Conservation (phyloP, 2,329 filamentous ascomycete species). For the Trichocomaceae sp. region DNA sequence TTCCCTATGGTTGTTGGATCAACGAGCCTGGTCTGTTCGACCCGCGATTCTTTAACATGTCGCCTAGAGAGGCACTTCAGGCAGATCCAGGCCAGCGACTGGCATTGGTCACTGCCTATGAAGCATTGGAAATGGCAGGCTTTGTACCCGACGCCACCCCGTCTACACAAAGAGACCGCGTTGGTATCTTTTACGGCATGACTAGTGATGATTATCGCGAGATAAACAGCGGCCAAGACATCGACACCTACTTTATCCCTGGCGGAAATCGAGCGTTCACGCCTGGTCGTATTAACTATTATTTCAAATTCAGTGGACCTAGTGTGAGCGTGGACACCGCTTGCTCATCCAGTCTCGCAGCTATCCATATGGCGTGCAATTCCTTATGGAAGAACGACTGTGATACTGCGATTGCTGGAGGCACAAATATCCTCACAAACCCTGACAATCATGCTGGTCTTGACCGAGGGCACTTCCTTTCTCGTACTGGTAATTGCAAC, state of each 20-base stretch:
- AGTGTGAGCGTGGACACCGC: slow-evolving; percentile 67
- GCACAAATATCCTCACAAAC: slow-evolving; percentile 67
- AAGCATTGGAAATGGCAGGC: slow-evolving; percentile 71
- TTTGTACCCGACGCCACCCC: slow-evolving; percentile 65
- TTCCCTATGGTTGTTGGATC: slow-evolving; percentile 31
- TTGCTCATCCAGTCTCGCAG: slow-evolving; percentile 65
- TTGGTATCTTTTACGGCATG: slow-evolving; percentile 67
- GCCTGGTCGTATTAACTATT: slow-evolving; percentile 63
- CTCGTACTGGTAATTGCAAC: slow-evolving; percentile 41
- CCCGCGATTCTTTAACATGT: slow-evolving; percentile 41
- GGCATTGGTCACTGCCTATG: slow-evolving; percentile 66
- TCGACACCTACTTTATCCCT: slow-evolving; percentile 61
- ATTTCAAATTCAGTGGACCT: slow-evolving; percentile 67
- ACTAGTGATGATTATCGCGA: slow-evolving; percentile 62
- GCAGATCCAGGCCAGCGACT: slow-evolving; percentile 74
- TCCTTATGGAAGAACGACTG: slow-evolving; percentile 67
- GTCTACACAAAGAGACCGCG: slow-evolving; percentile 55
- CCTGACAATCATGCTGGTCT: slow-evolving; percentile 70
- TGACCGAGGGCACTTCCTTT: slow-evolving; percentile 44
- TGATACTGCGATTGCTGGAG: slow-evolving; percentile 73
- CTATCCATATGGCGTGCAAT: slow-evolving; percentile 64
- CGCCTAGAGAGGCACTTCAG: slow-evolving; percentile 66
- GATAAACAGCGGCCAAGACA: slow-evolving; percentile 63
- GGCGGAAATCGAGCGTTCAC: slow-evolving; percentile 56
- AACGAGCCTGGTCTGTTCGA: slow-evolving; percentile 33